A percentile compares a stretch with the other conserved stretches of the same genome.
These are phyloP conservation scores for Pontederia paniculata DNA, from an alignment of 176 grass and related monocot genomes.

Conservation along the genomic window DNA sequence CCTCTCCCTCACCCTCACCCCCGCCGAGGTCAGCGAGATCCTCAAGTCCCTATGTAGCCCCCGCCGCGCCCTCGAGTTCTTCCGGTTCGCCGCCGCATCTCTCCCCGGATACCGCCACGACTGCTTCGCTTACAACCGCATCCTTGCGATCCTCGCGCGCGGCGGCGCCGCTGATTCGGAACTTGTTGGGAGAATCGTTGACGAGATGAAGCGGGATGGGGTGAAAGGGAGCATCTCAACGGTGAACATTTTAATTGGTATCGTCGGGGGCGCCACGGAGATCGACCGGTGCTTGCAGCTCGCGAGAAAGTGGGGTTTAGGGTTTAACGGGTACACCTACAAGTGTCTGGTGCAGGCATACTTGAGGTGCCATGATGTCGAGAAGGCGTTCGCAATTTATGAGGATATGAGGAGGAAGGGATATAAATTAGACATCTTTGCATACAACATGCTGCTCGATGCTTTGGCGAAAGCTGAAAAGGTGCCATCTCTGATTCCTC, in stretches of 20 bases:
- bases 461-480: conserved; percentile 71
- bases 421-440: conserved; percentile 84
- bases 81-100: conserved; percentile 45
- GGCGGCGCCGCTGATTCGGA: conserved; percentile 3
- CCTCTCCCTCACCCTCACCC: conserved; percentile 39
- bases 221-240: conserved; percentile 72
- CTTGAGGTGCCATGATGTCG: conserved; percentile 55
- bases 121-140: conserved; percentile 88
- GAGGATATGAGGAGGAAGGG: conserved; percentile 79
- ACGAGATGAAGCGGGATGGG: conserved; percentile 61
- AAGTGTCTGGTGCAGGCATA: conserved; percentile 85
- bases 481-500: conserved; percentile 21
- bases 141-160: conserved; percentile 46
- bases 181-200: conserved; percentile 34
- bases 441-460: conserved; percentile 88
- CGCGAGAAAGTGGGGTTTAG: conserved; percentile 53
- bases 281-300: conserved; percentile 56
- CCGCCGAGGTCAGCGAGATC: conserved; percentile 57
- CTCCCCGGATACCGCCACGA: conserved; percentile 64
- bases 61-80: conserved; percentile 54
- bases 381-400: conserved; percentile 50
- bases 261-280: conserved; percentile 37
- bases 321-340: conserved; percentile 68
- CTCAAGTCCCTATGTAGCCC: conserved; percentile 54
- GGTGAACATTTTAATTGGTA: conserved; percentile 68